Conservation (phyloP, 768 basidiomycete species). For the Lactarius trivialis region DNA sequence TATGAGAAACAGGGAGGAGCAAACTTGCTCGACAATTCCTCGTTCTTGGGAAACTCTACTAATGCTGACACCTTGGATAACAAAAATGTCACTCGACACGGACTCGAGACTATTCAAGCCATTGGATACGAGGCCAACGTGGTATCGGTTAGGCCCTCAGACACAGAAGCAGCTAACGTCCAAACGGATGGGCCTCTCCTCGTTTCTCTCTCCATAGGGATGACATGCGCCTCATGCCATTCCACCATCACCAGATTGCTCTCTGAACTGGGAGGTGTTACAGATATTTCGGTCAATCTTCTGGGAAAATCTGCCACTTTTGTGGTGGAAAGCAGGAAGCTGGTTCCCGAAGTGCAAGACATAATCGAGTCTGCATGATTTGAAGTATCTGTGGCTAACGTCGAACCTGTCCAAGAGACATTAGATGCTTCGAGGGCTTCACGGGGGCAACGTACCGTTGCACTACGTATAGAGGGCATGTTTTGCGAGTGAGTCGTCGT, state of each 20-base stretch:
- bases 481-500: constrained; percentile 45
- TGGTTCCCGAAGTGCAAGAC: constrained; percentile 28
- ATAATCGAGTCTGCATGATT: constrained; percentile 36
- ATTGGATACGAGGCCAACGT: constrained; percentile 27
- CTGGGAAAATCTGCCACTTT: constrained; percentile 52
- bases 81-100: not conserved
- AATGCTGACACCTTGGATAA: constrained; percentile 8
- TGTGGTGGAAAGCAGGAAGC: constrained; percentile 33
- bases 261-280: constrained; percentile 44
- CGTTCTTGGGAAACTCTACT: constrained; percentile 27
- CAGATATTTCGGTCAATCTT: constrained; percentile 51
- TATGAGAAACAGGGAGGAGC: not conserved
- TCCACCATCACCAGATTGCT: constrained; percentile 47
- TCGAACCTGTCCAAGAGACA: constrained; percentile 33
- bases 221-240: constrained; percentile 71
- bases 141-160: not conserved
- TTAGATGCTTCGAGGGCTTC: constrained; percentile 43
- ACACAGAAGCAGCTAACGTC: not conserved
- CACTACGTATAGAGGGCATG: constrained; percentile 57
- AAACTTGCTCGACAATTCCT: not conserved
- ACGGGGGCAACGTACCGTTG: constrained; percentile 36
- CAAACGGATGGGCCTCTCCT: constrained; percentile 26
- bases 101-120: constrained; percentile 29
- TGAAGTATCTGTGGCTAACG: constrained; percentile 33
- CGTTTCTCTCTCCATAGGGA: constrained; percentile 56